Base-by-base conservation (phyloP, 495 filamentous ascomycete genomes). In the Rhypophila decipiens region DNA sequence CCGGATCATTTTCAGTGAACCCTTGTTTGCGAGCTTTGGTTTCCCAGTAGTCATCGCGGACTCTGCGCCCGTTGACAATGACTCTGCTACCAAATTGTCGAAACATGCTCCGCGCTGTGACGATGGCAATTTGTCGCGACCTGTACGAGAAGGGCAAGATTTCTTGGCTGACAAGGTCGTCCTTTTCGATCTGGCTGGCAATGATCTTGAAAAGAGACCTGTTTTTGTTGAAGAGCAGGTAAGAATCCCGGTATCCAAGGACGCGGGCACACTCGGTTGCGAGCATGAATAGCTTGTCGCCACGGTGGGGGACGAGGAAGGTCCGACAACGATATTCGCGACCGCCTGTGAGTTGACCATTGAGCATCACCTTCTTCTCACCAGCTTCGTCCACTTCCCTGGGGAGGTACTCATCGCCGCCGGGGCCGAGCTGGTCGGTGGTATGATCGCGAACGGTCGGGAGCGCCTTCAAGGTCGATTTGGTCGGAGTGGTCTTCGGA, bases 191-290 rank as follows among this genome's bases (percentile, higher is more conserved):
- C 67, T 99, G 93, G 15, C 83, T 90, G 21, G 94, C 93, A 55
- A 99, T 99, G 58, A 99, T 99, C 72, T 97, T 99, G 76, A 82
- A 91, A 17, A 99, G 75, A 1, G 94, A 97, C 48, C 90, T 73
- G 58, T 99, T 99, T 69, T 99, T 99, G 77, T 99, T 99, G 74
- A 99, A 99, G 12, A 99, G 73, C 39, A 99, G 69, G 65, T 99
- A 99, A 13, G 94, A 99, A 64, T 99, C 93, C 46, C 93, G 81
- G 62, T 99, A 99, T 21, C 88, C 88, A 21, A 99, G 72, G 5
- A 96, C 91, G 42, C 93, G 78, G 9, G 94, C 93, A 63, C 94
- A 99, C 70, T 99, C 93, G 29, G 93, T 99, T 37, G 93, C 93
- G 35, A 97, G 79, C 93, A 99, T 99, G 65, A 97, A 99, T 9